Percentiles rank a stretch among this genome's conserved stretches.
Evolutionary conservation across 2,329 filamentous ascomycete species (phyloP).

Genomic region (Ambrosiella beaveri): DNA sequence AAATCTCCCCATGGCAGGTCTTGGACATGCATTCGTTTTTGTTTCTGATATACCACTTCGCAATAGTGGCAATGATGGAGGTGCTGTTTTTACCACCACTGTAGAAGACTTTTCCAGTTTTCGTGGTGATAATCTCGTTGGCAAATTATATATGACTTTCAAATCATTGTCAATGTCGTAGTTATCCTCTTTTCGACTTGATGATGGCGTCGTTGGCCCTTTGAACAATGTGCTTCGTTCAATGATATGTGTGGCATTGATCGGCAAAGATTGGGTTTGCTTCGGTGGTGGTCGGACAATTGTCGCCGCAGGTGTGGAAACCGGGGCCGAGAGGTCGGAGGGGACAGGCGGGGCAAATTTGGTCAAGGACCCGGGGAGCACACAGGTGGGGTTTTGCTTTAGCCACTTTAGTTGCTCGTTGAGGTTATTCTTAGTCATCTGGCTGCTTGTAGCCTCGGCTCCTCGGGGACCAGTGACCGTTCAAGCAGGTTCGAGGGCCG

Average conservation of each 20-base stretch:
- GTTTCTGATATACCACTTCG: neutral
- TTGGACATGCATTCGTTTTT: neutral
- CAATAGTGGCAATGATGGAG: neutral
- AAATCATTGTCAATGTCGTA: constrained; percentile 12
- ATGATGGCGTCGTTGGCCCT: neutral
- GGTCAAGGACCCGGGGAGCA: constrained; percentile 24
- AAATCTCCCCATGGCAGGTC: constrained; percentile 6
- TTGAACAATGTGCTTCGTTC: neutral
- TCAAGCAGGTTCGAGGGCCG: too few relatives aligned
- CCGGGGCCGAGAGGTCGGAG: constrained; percentile 13
- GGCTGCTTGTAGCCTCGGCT: constrained; percentile 14
- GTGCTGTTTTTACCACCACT: neutral
- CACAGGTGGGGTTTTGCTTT: constrained; percentile 28
- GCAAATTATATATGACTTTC: constrained; percentile 5
- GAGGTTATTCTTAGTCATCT: constrained; percentile 48
- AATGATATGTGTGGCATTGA: constrained; percentile 12
- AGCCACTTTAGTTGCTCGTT: constrained; percentile 40
- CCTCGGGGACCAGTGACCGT: neutral
- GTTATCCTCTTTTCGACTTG: constrained; percentile 15
- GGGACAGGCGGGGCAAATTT: constrained; percentile 20
- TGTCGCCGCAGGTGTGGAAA: constrained; percentile 7
- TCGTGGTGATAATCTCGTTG: constrained; percentile 5
- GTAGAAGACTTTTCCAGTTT: neutral
- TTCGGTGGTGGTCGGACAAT: constrained; percentile 14
- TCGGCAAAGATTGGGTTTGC: constrained; percentile 17